Percentiles rank a stretch among this genome's conserved stretches.
phyloP scores from a whole-genome alignment of 2,329 filamentous ascomycete species.

The Rhynchosporium agropyri region DNA sequence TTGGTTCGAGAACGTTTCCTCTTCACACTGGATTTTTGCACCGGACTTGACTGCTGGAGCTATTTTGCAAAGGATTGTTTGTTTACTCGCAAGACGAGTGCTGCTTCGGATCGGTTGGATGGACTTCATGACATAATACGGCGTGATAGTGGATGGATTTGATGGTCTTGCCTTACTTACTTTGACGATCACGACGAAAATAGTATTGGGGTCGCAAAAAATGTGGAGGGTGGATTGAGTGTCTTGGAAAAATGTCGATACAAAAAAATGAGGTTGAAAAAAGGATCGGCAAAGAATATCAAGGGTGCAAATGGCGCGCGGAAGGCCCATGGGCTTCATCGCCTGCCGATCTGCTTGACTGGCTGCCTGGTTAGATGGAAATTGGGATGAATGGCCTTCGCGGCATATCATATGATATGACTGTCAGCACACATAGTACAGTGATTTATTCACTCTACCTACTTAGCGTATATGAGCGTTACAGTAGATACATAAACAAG shows the following conservation, averaged over 20 bases:
- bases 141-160: constrained; percentile 6
- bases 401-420: neutral
- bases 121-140: constrained; percentile 13
- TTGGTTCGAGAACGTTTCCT: constrained; percentile 1
- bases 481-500: neutral
- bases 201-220: constrained; percentile 7
- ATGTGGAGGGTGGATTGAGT: constrained; percentile 1
- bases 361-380: neutral
- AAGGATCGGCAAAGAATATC: no score
- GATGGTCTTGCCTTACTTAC: constrained; percentile 8
- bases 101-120: constrained; percentile 3
- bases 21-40: constrained; percentile 8
- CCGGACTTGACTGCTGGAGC: neutral
- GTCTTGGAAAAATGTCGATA: constrained; percentile 3
- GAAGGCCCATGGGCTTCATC: constrained; percentile 10
- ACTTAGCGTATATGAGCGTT: constrained; percentile 8
- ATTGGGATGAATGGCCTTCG: constrained; percentile 16
- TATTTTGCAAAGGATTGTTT: constrained; percentile 8
- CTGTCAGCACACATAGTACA: neutral
- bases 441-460: neutral
- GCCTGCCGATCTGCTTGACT: constrained; percentile 4
- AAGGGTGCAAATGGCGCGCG: constrained; percentile 3
- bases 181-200: constrained; percentile 17
- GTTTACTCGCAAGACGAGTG: neutral
- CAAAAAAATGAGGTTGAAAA: neutral